Percentiles rank a stretch among this genome's conserved stretches.
phyloP scores from a whole-genome alignment of 2,329 filamentous ascomycete species.

The Camptophora hylomeconis region DNA sequence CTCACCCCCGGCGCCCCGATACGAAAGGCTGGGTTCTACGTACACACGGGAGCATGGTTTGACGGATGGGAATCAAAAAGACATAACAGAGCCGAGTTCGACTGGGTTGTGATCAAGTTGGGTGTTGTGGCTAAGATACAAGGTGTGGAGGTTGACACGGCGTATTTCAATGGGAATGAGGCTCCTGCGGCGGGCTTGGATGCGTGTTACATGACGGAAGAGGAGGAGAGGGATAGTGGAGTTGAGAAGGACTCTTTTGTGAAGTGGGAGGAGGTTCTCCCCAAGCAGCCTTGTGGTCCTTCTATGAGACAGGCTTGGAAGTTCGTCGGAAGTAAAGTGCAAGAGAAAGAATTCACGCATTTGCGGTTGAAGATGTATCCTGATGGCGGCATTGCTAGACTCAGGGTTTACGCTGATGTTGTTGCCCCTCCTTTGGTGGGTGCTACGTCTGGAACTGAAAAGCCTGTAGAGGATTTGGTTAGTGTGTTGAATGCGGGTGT shows the following conservation, averaged over 20 bases:
- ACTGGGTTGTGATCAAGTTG: constrained; percentile 40
- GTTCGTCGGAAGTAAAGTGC: constrained; percentile 14
- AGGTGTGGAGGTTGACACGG: constrained; percentile 33
- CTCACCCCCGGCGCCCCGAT: constrained; percentile 43
- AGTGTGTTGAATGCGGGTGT: constrained; percentile 29
- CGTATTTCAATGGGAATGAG: constrained; percentile 33
- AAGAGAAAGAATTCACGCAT: constrained; percentile 27
- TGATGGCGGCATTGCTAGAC: constrained; percentile 31
- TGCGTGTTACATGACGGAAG: constrained; percentile 20
- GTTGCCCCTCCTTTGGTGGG: constrained; percentile 21
- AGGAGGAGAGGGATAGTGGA: constrained; percentile 19
- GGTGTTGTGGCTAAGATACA: constrained; percentile 33
- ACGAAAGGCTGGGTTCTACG: constrained; percentile 44
- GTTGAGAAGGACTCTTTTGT: constrained; percentile 21
- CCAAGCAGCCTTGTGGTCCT: constrained; percentile 26
- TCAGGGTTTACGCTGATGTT: constrained; percentile 30
- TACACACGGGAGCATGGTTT: constrained; percentile 50
- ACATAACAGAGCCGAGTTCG: constrained; percentile 44
- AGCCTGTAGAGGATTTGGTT: constrained; percentile 26
- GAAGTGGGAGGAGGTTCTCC: constrained; percentile 28
- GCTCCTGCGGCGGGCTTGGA: constrained; percentile 30
- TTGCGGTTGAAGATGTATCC: constrained; percentile 33
- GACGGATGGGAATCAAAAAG: constrained; percentile 52
- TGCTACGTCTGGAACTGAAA: constrained; percentile 7
- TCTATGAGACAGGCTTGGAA: constrained; percentile 31